Evolutionary conservation across 2,329 filamentous ascomycete species (phyloP), one percentile per base, ranked within the genome.

Genomic region (Fusarium metavorans): DNA sequence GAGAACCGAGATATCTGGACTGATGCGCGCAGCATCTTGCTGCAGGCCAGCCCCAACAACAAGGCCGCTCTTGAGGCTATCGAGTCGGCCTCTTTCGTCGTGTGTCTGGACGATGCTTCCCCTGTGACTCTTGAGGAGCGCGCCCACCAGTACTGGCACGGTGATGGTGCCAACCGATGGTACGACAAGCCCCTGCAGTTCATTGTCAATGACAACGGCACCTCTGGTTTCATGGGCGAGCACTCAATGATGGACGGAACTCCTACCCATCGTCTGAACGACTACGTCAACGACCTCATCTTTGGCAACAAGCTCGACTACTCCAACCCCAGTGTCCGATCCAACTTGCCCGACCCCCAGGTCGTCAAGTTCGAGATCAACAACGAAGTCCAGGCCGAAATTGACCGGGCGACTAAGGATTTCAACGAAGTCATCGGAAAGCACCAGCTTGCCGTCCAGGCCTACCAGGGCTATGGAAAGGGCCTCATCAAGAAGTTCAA

Each of bases 211-310:
- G 95, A 99, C 83, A 99, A 99, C 83, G 97, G 97, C 78, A 97
- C 97, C 9, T 94, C 97, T 3, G 97, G 97, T 71, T 99, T 99
- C 89, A 96, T 95, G 89, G 97, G 97, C 80, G 97, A 99, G 86
- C 97, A 99, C 89, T 97, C 94, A 79, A 98, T 99, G 97, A 99
- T 99, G 97, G 97, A 99, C 82, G 97, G 97, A 75, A 99, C 97
- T 8, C 95, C 97, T 1, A 99, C 97, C 3, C 97, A 98, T 85
- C 93, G 97, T 52, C 89, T 99, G 18, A 99, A 98, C 84, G 97
- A 99, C 88, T 97, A 95, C 81, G 90, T 97, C 81, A 97, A 96
- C 86, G 92, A 94, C 82, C 90, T 94, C 80, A 98, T 98, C 83
- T 95, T 98, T 85, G 92, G 93, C 86, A 96, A 98, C 86, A 97